Conservation (phyloP, 2,329 filamentous ascomycete genomes). For the Xylariaceae sp. region DNA sequence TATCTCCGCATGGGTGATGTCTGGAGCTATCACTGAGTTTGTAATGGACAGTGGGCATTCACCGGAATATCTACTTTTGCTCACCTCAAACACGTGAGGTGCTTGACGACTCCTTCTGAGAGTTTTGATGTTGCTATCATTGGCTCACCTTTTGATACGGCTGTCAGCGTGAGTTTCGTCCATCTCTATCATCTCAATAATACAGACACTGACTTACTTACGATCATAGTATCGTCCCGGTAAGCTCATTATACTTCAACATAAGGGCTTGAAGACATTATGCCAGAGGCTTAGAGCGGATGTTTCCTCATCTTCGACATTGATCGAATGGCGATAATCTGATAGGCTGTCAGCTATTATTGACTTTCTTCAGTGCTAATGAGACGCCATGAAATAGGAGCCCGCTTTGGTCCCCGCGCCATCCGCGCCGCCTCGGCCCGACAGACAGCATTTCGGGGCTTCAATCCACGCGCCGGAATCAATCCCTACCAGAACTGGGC, state of each 20-base stretch:
- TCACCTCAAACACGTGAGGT: slow-evolving; percentile 65
- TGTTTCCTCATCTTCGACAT: not conserved
- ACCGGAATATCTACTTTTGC: slow-evolving; percentile 73
- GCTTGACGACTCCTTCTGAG: slow-evolving; percentile 60
- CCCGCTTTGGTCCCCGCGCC: slow-evolving; percentile 80
- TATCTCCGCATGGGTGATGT: slow-evolving; percentile 4
- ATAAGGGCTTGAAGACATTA: not conserved
- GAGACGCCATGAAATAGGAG: slow-evolving; percentile 39
- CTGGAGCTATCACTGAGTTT: too few species aligned
- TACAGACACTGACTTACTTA: too few species aligned
- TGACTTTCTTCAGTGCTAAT: not conserved
- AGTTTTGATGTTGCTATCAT: slow-evolving; percentile 68
- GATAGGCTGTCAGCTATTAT: not conserved
- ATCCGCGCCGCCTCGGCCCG: slow-evolving; percentile 80
- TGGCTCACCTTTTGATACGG: slow-evolving; percentile 71
- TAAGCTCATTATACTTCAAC: slow-evolving; percentile 29
- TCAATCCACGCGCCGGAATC: slow-evolving; percentile 75
- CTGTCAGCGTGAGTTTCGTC: too few species aligned
- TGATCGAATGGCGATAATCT: not conserved
- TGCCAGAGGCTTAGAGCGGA: not conserved
- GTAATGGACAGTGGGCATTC: slow-evolving; percentile 52
- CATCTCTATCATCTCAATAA: too few species aligned
- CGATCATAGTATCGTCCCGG: slow-evolving; percentile 69
- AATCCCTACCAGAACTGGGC: slow-evolving; percentile 69
- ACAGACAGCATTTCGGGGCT: slow-evolving; percentile 74